phyloP scores from a whole-genome alignment of 768 basidiomycete species.

The Termitomyces bulborhizus region DNA sequence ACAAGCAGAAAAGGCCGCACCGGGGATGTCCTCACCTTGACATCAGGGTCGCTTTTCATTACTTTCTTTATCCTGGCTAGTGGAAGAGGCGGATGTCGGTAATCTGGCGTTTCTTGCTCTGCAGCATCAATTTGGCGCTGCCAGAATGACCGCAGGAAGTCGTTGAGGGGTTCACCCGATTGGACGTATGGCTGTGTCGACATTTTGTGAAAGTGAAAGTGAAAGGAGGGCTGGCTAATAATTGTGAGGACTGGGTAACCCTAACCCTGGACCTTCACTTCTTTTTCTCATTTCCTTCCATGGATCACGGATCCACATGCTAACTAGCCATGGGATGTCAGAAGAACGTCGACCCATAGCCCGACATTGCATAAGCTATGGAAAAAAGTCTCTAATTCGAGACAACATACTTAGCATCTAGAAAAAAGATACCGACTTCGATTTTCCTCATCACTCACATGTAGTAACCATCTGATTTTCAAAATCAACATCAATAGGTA shows the following conservation, averaged over 20 bases:
- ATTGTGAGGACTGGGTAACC: neutral
- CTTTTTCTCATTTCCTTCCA: neutral
- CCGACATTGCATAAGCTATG: too few relatives aligned
- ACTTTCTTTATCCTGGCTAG: conserved; percentile 98
- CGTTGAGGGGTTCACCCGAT: conserved; percentile 79
- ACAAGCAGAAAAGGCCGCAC: conserved; percentile 6
- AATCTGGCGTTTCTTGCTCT: conserved; percentile 85
- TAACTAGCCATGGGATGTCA: too few relatives aligned
- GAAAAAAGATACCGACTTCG: too few relatives aligned
- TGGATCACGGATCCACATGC: neutral
- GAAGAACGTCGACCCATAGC: too few relatives aligned
- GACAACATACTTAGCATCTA: too few relatives aligned
- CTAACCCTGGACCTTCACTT: neutral
- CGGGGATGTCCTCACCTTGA: conserved; percentile 59
- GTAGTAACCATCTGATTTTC: too few relatives aligned
- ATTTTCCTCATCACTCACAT: too few relatives aligned
- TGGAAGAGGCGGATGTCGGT: conserved; percentile 82
- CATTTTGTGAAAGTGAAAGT: conserved; percentile 39
- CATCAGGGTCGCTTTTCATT: conserved; percentile 97
- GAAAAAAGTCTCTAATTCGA: too few relatives aligned
- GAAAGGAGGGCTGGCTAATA: too few relatives aligned
- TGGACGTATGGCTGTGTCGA: conserved; percentile 60
- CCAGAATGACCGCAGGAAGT: conserved; percentile 87
- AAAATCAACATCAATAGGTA: too few relatives aligned
- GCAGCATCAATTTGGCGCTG: conserved; percentile 81